Evolutionary conservation across 495 filamentous ascomycete species (phyloP).

Genomic region (Penicillium angulare): DNA sequence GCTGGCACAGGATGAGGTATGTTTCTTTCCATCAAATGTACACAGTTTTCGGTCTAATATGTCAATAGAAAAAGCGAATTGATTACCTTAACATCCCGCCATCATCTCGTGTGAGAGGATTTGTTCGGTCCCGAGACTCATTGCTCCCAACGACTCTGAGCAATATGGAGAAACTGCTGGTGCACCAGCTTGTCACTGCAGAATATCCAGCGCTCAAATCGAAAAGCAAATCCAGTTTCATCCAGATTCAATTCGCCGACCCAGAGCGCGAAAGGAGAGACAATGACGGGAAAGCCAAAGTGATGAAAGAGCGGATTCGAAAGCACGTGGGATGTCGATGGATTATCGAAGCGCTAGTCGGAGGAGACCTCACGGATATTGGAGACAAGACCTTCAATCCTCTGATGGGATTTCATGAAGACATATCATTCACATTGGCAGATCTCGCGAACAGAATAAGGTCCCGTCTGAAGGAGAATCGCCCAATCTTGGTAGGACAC

Average conservation of each 20-base stretch:
- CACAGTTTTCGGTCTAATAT: background rate
- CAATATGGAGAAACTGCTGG: conserved; percentile 59
- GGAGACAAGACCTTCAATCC: conserved; percentile 39
- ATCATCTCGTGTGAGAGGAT: background rate
- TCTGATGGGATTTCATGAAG: conserved; percentile 41
- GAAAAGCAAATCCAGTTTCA: conserved; percentile 41
- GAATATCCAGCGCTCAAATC: conserved; percentile 60
- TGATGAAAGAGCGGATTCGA: conserved; percentile 41
- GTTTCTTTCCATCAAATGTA: background rate
- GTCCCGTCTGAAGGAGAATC: conserved; percentile 40
- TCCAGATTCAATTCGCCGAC: conserved; percentile 53
- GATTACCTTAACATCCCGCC: background rate
- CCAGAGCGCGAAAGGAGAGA: conserved; percentile 44
- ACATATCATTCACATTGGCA: conserved; percentile 29
- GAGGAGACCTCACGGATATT: conserved; percentile 54
- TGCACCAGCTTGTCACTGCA: conserved; percentile 64
- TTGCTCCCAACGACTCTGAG: conserved; percentile 27
- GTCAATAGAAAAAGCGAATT: background rate
- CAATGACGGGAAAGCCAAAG: conserved; percentile 32
- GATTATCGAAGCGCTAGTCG: conserved; percentile 66
- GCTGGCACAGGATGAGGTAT: conserved; percentile 23
- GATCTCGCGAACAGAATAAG: conserved; percentile 30
- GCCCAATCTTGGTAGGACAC: conserved; percentile 66
- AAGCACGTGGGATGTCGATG: conserved; percentile 63
- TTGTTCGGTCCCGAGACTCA: conserved; percentile 30